phyloP scores from a whole-genome alignment of 2,329 filamentous ascomycete species.

The Coleophoma eucalyptorum region DNA sequence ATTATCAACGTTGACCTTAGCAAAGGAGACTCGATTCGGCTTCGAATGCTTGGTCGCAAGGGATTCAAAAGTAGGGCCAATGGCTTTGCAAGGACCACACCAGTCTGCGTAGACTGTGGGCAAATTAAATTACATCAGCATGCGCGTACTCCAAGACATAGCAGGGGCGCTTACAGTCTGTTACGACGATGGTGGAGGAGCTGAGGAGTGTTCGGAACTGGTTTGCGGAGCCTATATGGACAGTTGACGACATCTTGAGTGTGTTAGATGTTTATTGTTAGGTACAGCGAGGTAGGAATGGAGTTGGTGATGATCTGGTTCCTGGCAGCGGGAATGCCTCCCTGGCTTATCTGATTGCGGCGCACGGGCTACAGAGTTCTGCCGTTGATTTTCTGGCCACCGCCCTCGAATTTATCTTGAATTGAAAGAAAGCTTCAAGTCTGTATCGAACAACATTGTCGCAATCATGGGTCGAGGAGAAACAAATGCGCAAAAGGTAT shows the following conservation, averaged over 20 bases:
- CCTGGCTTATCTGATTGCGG: no score
- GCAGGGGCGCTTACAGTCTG: constrained; percentile 69
- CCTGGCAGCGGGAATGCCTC: no score
- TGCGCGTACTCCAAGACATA: constrained; percentile 13
- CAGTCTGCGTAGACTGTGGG: constrained; percentile 84
- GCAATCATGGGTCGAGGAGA: constrained; percentile 24
- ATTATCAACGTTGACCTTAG: constrained; percentile 85
- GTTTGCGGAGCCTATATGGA: constrained; percentile 58
- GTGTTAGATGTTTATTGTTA: not conserved
- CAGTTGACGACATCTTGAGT: constrained; percentile 25
- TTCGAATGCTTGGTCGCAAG: constrained; percentile 77
- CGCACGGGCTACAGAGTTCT: constrained; percentile 5
- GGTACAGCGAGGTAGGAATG: not conserved
- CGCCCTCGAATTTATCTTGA: constrained; percentile 8
- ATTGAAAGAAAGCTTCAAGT: not conserved
- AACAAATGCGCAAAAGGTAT: constrained; percentile 23
- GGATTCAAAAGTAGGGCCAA: constrained; percentile 84
- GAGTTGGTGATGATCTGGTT: not conserved
- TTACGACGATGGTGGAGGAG: constrained; percentile 75
- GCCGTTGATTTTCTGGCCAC: constrained; percentile 9
- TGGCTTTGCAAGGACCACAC: constrained; percentile 91
- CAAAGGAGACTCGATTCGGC: constrained; percentile 80
- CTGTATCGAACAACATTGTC: not conserved
- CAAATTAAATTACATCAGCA: constrained; percentile 19
- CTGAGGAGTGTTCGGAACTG: constrained; percentile 72